These are phyloP conservation scores for Candida piceae DNA, from an alignment of 805 yeast genomes.

Conservation along the genomic window DNA sequence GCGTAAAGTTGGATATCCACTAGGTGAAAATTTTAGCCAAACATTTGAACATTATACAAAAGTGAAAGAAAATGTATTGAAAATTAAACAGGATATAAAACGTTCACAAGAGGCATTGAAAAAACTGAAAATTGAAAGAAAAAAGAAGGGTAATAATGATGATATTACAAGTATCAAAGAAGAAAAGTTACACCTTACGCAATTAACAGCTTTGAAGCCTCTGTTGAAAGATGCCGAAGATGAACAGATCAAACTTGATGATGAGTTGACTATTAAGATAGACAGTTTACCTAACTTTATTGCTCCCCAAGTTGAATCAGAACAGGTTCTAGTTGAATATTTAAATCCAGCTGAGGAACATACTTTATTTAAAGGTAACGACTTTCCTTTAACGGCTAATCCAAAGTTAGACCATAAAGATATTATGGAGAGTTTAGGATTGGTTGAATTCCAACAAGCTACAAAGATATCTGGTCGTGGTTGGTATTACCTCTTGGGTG, in stretches of 20 bases:
- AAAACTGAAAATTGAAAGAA: conserved; percentile 13
- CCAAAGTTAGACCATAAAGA: conserved; percentile 52
- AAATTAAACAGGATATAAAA: conserved; percentile 20
- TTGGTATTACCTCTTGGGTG: conserved; percentile 80
- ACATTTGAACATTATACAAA: conserved; percentile 14
- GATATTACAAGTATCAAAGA: conserved; percentile 6
- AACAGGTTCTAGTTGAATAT: conserved; percentile 44
- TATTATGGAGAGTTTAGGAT: conserved; percentile 61
- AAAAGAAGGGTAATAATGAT: conserved; percentile 1
- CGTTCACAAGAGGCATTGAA: conserved; percentile 18
- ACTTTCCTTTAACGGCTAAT: conserved; percentile 18
- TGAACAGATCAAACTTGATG: conserved; percentile 27
- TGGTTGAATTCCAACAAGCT: conserved; percentile 70
- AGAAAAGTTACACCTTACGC: conserved; percentile 7
- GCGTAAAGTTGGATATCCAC: conserved; percentile 29
- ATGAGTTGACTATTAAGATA: conserved; percentile 34
- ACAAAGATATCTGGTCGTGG: conserved; percentile 76
- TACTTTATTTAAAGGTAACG: conserved; percentile 2
- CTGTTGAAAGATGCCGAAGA: conserved; percentile 25
- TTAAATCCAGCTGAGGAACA: conserved; percentile 40
- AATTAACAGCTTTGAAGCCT: conserved; percentile 25
- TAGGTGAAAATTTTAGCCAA: conserved; percentile 16
- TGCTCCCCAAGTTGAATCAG: conserved; percentile 39
- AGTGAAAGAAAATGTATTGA: conserved; percentile 10
- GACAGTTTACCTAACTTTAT: conserved; percentile 61